These are phyloP conservation scores for Saccharomycopsis schoenii DNA, from an alignment of 805 yeast genomes.

Conservation along the genomic window DNA sequence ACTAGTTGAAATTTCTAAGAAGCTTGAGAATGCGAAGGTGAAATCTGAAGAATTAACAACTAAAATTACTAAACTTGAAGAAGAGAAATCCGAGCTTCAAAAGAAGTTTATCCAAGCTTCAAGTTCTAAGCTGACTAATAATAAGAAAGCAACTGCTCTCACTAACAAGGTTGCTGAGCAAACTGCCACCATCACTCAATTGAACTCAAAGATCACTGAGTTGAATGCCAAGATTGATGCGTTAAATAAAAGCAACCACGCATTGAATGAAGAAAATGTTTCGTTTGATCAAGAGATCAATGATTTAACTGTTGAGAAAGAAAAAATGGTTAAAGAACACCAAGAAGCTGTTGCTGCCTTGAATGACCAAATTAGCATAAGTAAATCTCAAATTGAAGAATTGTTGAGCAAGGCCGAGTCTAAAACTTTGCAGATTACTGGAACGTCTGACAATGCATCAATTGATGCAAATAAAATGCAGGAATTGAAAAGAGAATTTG, in stretches of 20 bases:
- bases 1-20: conserved; percentile 16
- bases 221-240: conserved; percentile 21
- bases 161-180: conserved; percentile 5
- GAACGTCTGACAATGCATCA: conserved; percentile 1
- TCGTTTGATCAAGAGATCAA: conserved; percentile 8
- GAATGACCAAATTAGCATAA: conserved; percentile 5
- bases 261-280: conserved; percentile 27
- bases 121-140: conserved; percentile 23
- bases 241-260: conserved; percentile 28
- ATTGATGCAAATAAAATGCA: conserved; percentile 16
- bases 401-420: not conserved
- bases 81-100: conserved; percentile 25
- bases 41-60: conserved; percentile 20
- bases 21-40: conserved; percentile 17
- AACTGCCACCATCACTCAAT: not conserved
- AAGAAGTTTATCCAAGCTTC: conserved; percentile 21
- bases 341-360: conserved; percentile 6
- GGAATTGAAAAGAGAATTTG: not conserved
- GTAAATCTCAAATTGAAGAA: not conserved
- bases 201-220: conserved; percentile 3
- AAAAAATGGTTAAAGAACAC: conserved; percentile 12
- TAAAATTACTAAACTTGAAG: conserved; percentile 19
- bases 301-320: conserved; percentile 15
- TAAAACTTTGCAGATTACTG: not conserved
- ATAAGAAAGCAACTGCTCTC: conserved; percentile 19